Evolutionary conservation across 208 protist genomes (phyloP).

Genomic region (Wallacemonas rigidus): DNA sequence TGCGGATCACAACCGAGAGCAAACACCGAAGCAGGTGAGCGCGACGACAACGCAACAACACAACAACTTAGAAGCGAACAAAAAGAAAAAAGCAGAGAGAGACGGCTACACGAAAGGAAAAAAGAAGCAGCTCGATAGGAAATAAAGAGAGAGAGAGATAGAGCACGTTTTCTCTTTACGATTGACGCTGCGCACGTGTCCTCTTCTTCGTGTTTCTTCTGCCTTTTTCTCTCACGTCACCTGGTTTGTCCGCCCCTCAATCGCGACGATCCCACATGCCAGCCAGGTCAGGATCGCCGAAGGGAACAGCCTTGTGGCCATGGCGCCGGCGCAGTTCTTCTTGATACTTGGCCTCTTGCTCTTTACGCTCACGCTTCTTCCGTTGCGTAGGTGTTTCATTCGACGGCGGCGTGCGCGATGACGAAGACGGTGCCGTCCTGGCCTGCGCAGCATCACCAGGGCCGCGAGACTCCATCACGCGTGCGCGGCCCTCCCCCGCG

Average conservation of each 20-base stretch:
- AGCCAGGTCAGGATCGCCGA: slow-evolving; percentile 69
- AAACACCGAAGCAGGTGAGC: too few species aligned
- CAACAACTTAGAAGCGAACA: too few species aligned
- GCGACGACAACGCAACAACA: too few species aligned
- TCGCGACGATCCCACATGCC: slow-evolving; percentile 69
- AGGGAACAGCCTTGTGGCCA: slow-evolving; percentile 67
- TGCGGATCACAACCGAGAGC: too few species aligned
- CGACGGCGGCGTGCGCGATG: slow-evolving; percentile 13
- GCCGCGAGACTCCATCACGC: background rate
- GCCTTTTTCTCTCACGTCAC: background rate
- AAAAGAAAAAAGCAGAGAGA: slow-evolving; percentile 13
- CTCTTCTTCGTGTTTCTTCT: background rate
- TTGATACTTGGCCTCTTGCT: slow-evolving; percentile 75
- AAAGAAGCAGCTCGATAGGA: background rate
- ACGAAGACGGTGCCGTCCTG: background rate
- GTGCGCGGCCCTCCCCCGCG: background rate
- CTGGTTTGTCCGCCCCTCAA: background rate
- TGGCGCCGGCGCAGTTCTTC: slow-evolving; percentile 75
- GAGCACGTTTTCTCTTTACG: background rate
- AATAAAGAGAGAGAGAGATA: slow-evolving; percentile 17
- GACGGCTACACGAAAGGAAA: background rate
- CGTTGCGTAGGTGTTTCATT: slow-evolving; percentile 32
- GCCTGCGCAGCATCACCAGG: too few species aligned
- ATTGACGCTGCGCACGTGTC: background rate
- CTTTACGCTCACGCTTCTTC: slow-evolving; percentile 62